These are phyloP conservation scores for Pulicaria dysenterica DNA, from an alignment of 129 eudicot genomes.

Conservation along the genomic window DNA sequence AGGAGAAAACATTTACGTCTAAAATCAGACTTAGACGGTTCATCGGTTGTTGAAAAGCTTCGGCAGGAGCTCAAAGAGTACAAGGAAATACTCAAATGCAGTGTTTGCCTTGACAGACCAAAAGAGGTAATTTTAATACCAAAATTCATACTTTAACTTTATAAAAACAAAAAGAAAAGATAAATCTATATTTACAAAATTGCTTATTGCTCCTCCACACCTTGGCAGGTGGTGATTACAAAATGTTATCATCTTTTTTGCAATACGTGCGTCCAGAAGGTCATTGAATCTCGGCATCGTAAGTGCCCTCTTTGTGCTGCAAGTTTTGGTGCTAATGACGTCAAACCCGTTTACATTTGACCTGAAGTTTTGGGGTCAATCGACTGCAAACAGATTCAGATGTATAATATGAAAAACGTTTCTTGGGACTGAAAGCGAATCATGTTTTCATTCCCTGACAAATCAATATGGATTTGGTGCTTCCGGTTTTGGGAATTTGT, in stretches of 20 bases:
- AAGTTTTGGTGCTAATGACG: conserved; percentile 87
- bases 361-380: conserved; percentile 25
- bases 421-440: conserved; percentile 24
- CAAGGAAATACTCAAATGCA: conserved; percentile 90
- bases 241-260: conserved; percentile 97
- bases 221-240: conserved; percentile 86
- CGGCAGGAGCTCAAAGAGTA: conserved; percentile 81
- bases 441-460: conserved; percentile 26
- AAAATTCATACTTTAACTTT: neutral
- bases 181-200: neutral
- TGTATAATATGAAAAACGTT: conserved; percentile 35
- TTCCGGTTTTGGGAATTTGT: conserved; percentile 33
- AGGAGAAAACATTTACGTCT: conserved; percentile 70
- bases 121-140: conserved; percentile 66
- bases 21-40: conserved; percentile 63
- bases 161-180: neutral
- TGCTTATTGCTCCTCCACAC: neutral
- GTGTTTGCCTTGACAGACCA: conserved; percentile 85
- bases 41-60: conserved; percentile 72
- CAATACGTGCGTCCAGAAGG: conserved; percentile 67
- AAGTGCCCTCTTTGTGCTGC: conserved; percentile 94
- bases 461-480: conserved; percentile 32
- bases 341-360: conserved; percentile 88
- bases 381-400: conserved; percentile 27
- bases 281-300: conserved; percentile 79